Percentiles rank a stretch among this genome's conserved stretches.
phyloP scores from a whole-genome alignment of 495 filamentous ascomycete genomes.

The Podospora fimiseda region DNA sequence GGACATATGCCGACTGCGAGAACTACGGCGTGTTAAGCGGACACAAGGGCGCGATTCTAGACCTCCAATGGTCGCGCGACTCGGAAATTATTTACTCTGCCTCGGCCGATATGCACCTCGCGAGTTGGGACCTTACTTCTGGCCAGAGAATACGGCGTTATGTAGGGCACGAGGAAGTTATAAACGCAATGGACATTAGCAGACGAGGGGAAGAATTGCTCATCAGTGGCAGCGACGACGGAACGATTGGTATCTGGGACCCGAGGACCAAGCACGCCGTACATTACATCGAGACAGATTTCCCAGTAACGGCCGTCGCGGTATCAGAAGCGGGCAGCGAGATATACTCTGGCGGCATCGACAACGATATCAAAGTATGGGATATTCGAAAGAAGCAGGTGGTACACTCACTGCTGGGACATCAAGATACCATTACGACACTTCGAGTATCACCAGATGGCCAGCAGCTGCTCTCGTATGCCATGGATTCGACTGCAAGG shows the following conservation, averaged over 20 bases:
- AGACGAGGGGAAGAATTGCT: slow-evolving; percentile 84
- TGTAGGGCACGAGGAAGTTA: slow-evolving; percentile 85
- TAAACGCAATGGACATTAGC: slow-evolving; percentile 84
- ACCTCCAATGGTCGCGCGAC: slow-evolving; percentile 95
- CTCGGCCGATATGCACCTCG: slow-evolving; percentile 84
- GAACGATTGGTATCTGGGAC: slow-evolving; percentile 94
- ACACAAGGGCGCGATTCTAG: slow-evolving; percentile 83
- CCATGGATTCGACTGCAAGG: slow-evolving; percentile 85
- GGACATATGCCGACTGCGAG: slow-evolving; percentile 82
- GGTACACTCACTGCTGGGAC: slow-evolving; percentile 80
- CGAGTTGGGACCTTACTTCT: slow-evolving; percentile 90
- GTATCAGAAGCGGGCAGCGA: slow-evolving; percentile 91
- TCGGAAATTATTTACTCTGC: slow-evolving; percentile 86
- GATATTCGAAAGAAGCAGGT: slow-evolving; percentile 87
- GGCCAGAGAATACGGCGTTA: slow-evolving; percentile 84
- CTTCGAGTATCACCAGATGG: slow-evolving; percentile 86
- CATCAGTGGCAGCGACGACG: slow-evolving; percentile 86
- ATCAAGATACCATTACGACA: slow-evolving; percentile 88
- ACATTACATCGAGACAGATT: slow-evolving; percentile 84
- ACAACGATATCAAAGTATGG: slow-evolving; percentile 97
- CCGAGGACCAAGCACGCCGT: slow-evolving; percentile 83
- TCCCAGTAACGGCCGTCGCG: slow-evolving; percentile 87
- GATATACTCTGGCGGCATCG: slow-evolving; percentile 89
- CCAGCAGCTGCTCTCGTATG: slow-evolving; percentile 83
- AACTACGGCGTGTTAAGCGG: slow-evolving; percentile 86